Evolutionary conservation across 176 grass and related monocot genomes (phyloP).

Genomic region (Lolium perenne): DNA sequence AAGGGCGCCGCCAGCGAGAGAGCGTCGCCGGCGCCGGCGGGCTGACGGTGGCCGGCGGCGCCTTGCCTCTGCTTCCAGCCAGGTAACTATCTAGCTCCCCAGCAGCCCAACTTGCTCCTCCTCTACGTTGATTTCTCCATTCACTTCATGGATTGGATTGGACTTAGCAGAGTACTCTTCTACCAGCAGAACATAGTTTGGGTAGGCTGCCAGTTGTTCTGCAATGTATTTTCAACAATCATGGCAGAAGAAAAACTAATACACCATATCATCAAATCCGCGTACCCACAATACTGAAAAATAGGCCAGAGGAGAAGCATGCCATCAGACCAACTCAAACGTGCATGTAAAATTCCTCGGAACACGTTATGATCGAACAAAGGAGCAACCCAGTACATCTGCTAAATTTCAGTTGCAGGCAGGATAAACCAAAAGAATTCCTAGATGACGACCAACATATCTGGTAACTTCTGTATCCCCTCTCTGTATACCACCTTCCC

Average conservation of each 20-base stretch:
- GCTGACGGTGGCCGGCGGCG: no score
- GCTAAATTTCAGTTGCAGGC: not conserved
- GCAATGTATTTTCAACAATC: not conserved
- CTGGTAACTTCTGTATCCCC: not conserved
- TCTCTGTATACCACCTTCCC: not conserved
- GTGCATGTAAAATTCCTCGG: not conserved
- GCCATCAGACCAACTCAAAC: not conserved
- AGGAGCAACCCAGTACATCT: not conserved
- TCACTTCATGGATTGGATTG: no score
- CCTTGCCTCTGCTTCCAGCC: no score
- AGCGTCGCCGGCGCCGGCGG: no score
- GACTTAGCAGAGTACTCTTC: no score
- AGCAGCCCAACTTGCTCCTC: no score
- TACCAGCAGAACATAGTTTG: no score
- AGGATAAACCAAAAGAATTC: not conserved
- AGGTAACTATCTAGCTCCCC: no score
- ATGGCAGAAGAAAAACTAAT: not conserved
- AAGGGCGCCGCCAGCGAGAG: no score
- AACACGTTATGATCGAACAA: not conserved
- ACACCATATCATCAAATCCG: not conserved
- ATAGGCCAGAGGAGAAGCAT: not conserved
- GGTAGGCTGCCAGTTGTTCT: not conserved
- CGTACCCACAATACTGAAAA: not conserved
- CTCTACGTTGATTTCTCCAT: no score
- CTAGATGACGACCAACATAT: conserved; percentile 29